Conservation (phyloP, 371 early-diverging fungal species). For the Mortierella sp. region DNA sequence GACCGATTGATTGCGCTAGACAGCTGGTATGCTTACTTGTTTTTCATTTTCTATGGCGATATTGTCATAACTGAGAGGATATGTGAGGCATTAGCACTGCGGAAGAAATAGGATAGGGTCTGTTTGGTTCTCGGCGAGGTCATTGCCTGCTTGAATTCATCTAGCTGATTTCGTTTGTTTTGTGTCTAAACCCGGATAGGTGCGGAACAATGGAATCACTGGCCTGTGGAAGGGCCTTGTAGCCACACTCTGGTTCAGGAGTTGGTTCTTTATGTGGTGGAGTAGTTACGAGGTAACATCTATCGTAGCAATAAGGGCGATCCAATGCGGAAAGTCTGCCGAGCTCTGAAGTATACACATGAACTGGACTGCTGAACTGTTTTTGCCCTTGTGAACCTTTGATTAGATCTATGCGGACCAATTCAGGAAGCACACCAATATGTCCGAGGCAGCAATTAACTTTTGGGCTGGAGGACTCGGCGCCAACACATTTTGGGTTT, state of each 20-base stretch:
- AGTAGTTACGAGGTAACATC: conserved; percentile 76
- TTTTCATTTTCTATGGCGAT: not conserved
- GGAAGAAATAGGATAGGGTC: no score
- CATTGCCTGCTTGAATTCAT: not conserved
- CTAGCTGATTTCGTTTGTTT: conserved; percentile 1
- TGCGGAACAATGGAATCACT: conserved; percentile 77
- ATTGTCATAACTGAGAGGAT: no score
- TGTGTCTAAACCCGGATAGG: conserved; percentile 33
- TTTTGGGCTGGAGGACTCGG: conserved; percentile 92
- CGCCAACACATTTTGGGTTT: conserved; percentile 91
- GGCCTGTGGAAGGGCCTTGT: conserved; percentile 89
- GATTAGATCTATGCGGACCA: conserved; percentile 59
- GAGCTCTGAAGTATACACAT: no score
- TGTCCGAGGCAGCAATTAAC: conserved; percentile 71
- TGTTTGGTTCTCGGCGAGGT: no score
- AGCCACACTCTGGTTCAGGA: conserved; percentile 84
- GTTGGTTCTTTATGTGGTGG: conserved; percentile 93
- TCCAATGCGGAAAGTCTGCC: no score
- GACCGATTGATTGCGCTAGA: conserved; percentile 88
- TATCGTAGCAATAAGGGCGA: not conserved
- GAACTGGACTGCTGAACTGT: not conserved
- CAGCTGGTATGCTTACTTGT: conserved; percentile 64
- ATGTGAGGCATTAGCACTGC: no score
- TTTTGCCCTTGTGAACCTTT: not conserved
- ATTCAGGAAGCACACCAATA: conserved; percentile 57